Evolutionary conservation across 2,329 filamentous ascomycete genomes (phyloP), one percentile per base, ranked within the genome.

Genomic region (Xylaria sp.): DNA sequence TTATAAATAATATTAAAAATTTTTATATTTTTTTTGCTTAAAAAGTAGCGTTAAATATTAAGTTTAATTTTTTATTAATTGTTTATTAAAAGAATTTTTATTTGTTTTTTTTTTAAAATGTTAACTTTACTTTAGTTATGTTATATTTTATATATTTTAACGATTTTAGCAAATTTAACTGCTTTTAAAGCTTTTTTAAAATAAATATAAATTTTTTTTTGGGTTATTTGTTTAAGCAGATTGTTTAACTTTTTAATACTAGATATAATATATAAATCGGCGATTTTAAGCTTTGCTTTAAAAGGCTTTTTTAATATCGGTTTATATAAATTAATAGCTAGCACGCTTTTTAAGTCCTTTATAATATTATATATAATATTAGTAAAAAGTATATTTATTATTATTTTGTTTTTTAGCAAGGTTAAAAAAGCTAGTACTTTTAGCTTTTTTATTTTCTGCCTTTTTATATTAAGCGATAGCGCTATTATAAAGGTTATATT

Each of bases 1-100:
- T 51, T 51, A 27, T 51, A 51, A 27, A 27, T 51, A 25, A 13
- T 51, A 27, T 51, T 51, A 51, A 51, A 27, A 10, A 51, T 21
- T 51, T 51, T 51, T 51, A 51, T 51, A 27, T 51, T 27, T 3
- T 27, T 10, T 10, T 5, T 2, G 5, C 9, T 51, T 27, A 51
- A 51, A 16, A 51, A 13, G 10, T 51, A 51, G 2, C 4, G 1
- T 27, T 51, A 12, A 16, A 51, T 12, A 13, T 51, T 51, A 25
- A 51, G 8, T 27, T 51, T 51, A 10, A 27, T 51, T 10, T 51
- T 51, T 51, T 51, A 16, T 13, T 51, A 51, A 16, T 51, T 51
- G 3, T 51, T 51, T 51, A 51, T 5, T 12, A 51, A 27, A 51
- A 21, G 10, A 27, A 51, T 51, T 25, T 51, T 51, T 51, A 27